Conservation (phyloP, 2,329 filamentous ascomycete genomes). For the Sarocladiaceae sp. region DNA sequence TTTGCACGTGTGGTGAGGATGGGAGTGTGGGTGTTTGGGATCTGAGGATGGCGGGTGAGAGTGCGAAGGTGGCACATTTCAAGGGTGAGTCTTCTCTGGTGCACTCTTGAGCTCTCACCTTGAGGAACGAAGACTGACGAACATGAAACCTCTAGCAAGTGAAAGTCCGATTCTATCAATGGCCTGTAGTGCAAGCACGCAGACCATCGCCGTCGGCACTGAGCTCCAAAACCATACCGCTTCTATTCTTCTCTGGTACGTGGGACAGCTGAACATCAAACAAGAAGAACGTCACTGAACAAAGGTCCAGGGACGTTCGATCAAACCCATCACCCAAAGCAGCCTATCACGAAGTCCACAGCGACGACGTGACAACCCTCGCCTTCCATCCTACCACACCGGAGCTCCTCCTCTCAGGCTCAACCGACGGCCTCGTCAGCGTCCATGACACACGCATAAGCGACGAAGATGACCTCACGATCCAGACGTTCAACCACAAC, state of each 20-base stretch:
- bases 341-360: slow-evolving; percentile 61
- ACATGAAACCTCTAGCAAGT: slow-evolving; percentile 28
- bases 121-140: neutral
- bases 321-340: slow-evolving; percentile 40
- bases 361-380: slow-evolving; percentile 61
- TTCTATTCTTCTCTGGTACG: slow-evolving; percentile 58
- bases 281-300: neutral
- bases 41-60: slow-evolving; percentile 40
- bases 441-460: slow-evolving; percentile 66
- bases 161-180: slow-evolving; percentile 58
- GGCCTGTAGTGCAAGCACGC: slow-evolving; percentile 52
- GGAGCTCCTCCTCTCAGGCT: slow-evolving; percentile 66
- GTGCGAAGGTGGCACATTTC: slow-evolving; percentile 39
- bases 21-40: slow-evolving; percentile 66
- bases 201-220: slow-evolving; percentile 67
- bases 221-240: slow-evolving; percentile 64
- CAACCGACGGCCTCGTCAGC: slow-evolving; percentile 76
- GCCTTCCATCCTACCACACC: slow-evolving; percentile 56
- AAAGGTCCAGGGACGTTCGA: slow-evolving; percentile 52
- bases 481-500: slow-evolving; percentile 75
- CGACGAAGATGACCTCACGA: slow-evolving; percentile 73
- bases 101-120: too few species aligned
- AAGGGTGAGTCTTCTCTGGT: slow-evolving; percentile 40
- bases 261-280: neutral
- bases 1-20: slow-evolving; percentile 70